A percentile compares a stretch with the other conserved stretches of the same genome.
phyloP scores from a whole-genome alignment of 345 rosid species.

The Salix arbutifolia region DNA sequence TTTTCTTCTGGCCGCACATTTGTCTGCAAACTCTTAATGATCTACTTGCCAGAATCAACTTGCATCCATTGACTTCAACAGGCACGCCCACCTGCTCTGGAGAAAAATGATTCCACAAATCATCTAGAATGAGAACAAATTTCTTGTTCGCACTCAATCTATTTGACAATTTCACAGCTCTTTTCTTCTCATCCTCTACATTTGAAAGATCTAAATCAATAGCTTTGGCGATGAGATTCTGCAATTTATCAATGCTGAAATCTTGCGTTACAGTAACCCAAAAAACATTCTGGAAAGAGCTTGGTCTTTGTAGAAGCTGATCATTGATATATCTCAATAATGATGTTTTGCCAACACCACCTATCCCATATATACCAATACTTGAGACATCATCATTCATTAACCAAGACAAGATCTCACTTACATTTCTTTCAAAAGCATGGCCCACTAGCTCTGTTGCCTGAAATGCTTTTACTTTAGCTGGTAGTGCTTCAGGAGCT shows the following conservation, averaged over 20 bases:
- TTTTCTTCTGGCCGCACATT: background rate
- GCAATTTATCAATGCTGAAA: background rate
- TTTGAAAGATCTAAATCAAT: background rate
- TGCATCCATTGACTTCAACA: background rate
- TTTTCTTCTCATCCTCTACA: background rate
- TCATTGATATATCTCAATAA: slow-evolving; percentile 7
- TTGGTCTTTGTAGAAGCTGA: background rate
- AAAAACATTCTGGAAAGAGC: background rate
- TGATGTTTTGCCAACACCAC: slow-evolving; percentile 20
- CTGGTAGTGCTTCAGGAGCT: background rate
- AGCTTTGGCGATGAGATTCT: slow-evolving; percentile 1
- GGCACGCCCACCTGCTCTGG: slow-evolving; percentile 15
- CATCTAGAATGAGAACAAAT: slow-evolving; percentile 21
- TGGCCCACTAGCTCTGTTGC: background rate
- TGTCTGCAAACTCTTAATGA: background rate
- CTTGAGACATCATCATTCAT: background rate
- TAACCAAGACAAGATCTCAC: slow-evolving; percentile 9
- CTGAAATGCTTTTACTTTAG: background rate
- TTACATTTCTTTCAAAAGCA: background rate
- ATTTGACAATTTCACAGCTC: slow-evolving; percentile 2
- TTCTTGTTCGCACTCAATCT: background rate
- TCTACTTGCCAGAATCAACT: slow-evolving; percentile 15
- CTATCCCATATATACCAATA: slow-evolving; percentile 26
- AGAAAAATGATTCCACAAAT: background rate
- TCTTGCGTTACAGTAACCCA: slow-evolving; percentile 10